Percentiles rank a stretch among this genome's conserved stretches.
phyloP scores from a whole-genome alignment of 352 stramenopile genomes.

The Chrysophaeum taylorii region DNA sequence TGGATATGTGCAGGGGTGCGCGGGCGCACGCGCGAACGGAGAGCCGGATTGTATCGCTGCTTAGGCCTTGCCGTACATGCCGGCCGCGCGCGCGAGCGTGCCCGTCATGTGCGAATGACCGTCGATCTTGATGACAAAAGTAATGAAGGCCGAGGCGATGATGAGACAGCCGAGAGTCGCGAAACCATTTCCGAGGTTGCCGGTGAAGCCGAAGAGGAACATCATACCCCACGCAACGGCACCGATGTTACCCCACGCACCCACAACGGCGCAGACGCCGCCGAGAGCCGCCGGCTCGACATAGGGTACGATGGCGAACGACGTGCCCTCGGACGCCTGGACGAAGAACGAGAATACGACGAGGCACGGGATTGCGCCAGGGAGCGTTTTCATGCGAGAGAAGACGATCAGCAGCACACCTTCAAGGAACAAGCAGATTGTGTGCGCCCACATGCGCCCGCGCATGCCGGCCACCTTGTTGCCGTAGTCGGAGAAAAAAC shows the following conservation, averaged over 20 bases:
- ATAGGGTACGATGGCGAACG: constrained; percentile 46
- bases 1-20: too few relatives aligned
- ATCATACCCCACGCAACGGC: constrained; percentile 35
- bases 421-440: constrained; percentile 56
- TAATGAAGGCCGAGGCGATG: not conserved
- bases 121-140: constrained; percentile 12
- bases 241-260: constrained; percentile 45
- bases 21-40: too few relatives aligned
- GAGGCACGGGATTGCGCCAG: constrained; percentile 55
- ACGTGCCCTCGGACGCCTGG: constrained; percentile 49
- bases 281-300: constrained; percentile 34
- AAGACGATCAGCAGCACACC: constrained; percentile 63
- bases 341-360: constrained; percentile 73
- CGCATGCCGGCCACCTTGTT: constrained; percentile 70
- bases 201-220: not conserved
- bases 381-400: constrained; percentile 55
- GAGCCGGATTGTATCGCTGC: too few relatives aligned
- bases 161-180: not conserved
- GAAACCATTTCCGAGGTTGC: not conserved
- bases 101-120: constrained; percentile 14
- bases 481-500: constrained; percentile 63
- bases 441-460: constrained; percentile 71
- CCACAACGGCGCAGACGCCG: constrained; percentile 43
- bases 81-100: not conserved
- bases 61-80: too few relatives aligned